A percentile compares a stretch with the other conserved stretches of the same genome.
phyloP scores from a whole-genome alignment of 306 rosid genomes.

The Mucuna pruriens region DNA sequence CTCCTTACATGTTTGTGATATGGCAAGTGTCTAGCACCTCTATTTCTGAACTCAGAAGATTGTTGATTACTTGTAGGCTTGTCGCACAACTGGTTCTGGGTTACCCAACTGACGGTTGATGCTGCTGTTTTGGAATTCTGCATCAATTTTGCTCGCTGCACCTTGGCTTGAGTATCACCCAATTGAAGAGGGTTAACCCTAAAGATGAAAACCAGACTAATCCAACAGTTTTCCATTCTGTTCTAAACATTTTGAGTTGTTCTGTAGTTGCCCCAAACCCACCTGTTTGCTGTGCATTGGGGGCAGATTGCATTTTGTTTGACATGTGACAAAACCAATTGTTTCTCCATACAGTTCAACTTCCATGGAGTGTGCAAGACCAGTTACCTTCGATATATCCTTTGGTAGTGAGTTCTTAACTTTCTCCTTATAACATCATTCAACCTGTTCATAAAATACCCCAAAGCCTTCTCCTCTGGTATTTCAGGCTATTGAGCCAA shows the following conservation, averaged over 20 bases:
- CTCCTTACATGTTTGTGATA: too few species aligned
- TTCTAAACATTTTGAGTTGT: too few species aligned
- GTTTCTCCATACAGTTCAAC: not conserved
- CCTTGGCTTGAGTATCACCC: not conserved
- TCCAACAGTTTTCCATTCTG: not conserved
- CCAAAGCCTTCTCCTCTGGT: not conserved
- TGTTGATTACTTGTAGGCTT: not conserved
- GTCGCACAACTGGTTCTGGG: not conserved
- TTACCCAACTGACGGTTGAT: not conserved
- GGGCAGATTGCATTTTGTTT: not conserved
- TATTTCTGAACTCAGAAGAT: not conserved
- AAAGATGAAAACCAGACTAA: not conserved
- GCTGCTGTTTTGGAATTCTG: not conserved
- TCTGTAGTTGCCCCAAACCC: too few species aligned
- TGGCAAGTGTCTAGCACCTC: too few species aligned
- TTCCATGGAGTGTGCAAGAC: not conserved
- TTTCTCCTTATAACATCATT: not conserved
- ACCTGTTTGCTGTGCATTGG: too few species aligned
- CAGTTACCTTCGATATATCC: not conserved
- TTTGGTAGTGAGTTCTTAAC: not conserved
- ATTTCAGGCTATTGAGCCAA: not conserved
- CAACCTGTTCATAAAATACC: not conserved
- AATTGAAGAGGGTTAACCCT: not conserved
- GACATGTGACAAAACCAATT: not conserved
- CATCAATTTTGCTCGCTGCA: not conserved